A percentile compares a stretch with the other conserved stretches of the same genome.
These are phyloP conservation scores for Xylariaceae sp. DNA, from an alignment of 2,329 filamentous ascomycete genomes.

Conservation along the genomic window DNA sequence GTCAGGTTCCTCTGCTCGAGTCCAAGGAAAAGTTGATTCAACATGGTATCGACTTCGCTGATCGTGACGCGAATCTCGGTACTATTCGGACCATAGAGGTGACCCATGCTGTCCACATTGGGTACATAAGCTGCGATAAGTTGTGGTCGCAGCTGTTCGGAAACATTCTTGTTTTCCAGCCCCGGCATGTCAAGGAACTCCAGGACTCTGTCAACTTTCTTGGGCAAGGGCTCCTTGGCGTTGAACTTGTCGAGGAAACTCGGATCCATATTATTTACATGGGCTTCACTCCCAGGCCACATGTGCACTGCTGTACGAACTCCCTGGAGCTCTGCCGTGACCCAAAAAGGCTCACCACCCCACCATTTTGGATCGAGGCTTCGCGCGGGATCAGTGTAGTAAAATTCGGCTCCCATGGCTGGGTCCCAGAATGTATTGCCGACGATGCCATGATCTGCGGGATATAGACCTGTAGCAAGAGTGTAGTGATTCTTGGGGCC, in stretches of 20 bases:
- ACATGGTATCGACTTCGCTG: conserved; percentile 71
- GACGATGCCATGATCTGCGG: conserved; percentile 87
- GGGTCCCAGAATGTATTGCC: conserved; percentile 96
- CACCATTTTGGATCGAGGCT: conserved; percentile 90
- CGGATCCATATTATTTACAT: conserved; percentile 69
- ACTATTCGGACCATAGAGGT: conserved; percentile 87
- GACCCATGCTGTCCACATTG: conserved; percentile 81
- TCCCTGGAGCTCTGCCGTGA: conserved; percentile 78
- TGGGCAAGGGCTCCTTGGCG: conserved; percentile 63
- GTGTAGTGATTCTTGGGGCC: conserved; percentile 71
- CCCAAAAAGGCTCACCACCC: conserved; percentile 91
- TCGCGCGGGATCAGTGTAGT: conserved; percentile 69
- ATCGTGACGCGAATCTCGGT: conserved; percentile 83
- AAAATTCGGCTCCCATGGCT: conserved; percentile 69
- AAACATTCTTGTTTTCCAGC: conserved; percentile 49
- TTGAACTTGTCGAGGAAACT: conserved; percentile 83
- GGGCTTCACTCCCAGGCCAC: conserved; percentile 96
- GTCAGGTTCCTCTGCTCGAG: conserved; percentile 80
- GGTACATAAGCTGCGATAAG: conserved; percentile 93
- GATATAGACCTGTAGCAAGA: conserved; percentile 83
- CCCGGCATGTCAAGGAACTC: conserved; percentile 81
- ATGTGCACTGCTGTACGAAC: conserved; percentile 84
- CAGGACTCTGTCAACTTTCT: conserved; percentile 75
- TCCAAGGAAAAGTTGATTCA: conserved; percentile 69
- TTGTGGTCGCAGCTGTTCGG: conserved; percentile 65